Conservation (phyloP, 2,329 filamentous ascomycete genomes). For the Aspergillus niger region DNA sequence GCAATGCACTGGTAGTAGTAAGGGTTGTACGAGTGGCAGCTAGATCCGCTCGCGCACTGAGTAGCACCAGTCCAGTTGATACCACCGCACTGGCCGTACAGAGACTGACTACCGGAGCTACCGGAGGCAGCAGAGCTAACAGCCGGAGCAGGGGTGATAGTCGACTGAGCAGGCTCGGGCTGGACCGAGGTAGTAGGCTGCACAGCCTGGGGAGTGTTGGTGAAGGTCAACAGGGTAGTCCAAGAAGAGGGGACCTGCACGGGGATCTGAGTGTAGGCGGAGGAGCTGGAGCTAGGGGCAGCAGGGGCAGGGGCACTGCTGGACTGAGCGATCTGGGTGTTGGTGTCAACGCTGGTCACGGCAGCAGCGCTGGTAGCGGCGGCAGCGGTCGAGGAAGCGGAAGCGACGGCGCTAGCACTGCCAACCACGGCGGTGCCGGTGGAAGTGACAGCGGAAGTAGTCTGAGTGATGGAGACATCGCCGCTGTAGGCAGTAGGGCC, state of each 20-base stretch:
- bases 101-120: neutral
- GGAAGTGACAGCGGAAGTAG: slow-evolving; percentile 18
- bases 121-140: slow-evolving; percentile 1
- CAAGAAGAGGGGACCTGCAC: slow-evolving; percentile 12
- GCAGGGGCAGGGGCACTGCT: neutral
- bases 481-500: slow-evolving; percentile 40
- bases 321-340: neutral
- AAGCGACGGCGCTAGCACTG: slow-evolving; percentile 2
- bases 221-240: neutral
- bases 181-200: neutral
- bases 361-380: neutral
- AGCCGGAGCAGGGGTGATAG: slow-evolving; percentile 3
- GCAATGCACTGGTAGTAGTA: slow-evolving; percentile 51
- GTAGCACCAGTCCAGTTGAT: slow-evolving; percentile 44
- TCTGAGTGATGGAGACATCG: slow-evolving; percentile 16
- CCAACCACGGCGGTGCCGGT: slow-evolving; percentile 14
- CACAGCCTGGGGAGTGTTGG: slow-evolving; percentile 1
- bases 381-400: slow-evolving; percentile 1
- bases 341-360: neutral
- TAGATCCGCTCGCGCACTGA: slow-evolving; percentile 41
- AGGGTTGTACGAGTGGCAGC: slow-evolving; percentile 45
- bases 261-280: slow-evolving; percentile 6
- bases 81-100: slow-evolving; percentile 51
- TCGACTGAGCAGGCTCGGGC: neutral
- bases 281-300: neutral